Conservation (phyloP, 2,329 filamentous ascomycete genomes). For the Coniochaeta ligniaria region DNA sequence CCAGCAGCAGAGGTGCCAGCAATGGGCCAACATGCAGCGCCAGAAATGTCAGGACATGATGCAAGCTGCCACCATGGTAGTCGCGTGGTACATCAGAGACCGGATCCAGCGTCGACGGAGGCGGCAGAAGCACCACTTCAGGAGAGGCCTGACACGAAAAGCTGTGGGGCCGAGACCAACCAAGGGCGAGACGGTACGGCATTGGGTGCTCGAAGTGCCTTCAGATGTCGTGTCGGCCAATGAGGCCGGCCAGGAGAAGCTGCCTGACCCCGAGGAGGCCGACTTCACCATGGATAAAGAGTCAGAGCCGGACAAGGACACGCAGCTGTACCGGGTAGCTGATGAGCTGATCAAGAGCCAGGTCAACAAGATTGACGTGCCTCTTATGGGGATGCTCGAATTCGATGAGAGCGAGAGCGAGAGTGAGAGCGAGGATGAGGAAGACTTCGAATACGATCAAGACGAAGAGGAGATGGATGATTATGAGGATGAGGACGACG, state of each 20-base stretch:
- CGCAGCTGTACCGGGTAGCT: constrained; percentile 34
- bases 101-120: constrained; percentile 34
- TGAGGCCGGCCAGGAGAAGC: constrained; percentile 11
- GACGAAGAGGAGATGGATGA: constrained; percentile 17
- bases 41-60: constrained; percentile 41
- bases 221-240: constrained; percentile 15
- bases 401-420: constrained; percentile 34
- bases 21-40: constrained; percentile 37
- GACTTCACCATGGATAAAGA: constrained; percentile 34
- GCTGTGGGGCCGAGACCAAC: constrained; percentile 7
- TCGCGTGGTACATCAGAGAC: constrained; percentile 42
- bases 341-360: constrained; percentile 41
- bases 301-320: constrained; percentile 30
- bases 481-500: constrained; percentile 17
- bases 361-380: constrained; percentile 36
- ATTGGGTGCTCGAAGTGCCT: constrained; percentile 35
- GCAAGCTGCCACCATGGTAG: constrained; percentile 40
- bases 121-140: constrained; percentile 32
- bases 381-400: constrained; percentile 34
- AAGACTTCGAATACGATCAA: constrained; percentile 15
- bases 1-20: constrained; percentile 40
- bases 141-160: constrained; percentile 27
- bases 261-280: constrained; percentile 29
- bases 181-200: constrained; percentile 32
- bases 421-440: constrained; percentile 29